Conservation (phyloP, 202 grass and related monocot genomes). For the Setaria italica region DNA sequence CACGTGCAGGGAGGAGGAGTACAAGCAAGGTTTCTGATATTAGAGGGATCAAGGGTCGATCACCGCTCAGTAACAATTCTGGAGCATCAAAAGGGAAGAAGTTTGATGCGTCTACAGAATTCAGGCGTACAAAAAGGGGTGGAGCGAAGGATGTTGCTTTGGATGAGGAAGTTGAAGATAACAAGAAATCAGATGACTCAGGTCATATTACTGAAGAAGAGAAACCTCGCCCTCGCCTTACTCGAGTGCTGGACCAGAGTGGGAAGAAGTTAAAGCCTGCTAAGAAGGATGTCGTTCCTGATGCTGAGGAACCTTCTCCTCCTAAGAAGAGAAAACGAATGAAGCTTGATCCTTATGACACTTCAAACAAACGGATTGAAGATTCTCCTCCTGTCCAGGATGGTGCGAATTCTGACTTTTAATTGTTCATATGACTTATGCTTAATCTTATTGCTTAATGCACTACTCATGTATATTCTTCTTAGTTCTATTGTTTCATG, state of each 20-base stretch:
- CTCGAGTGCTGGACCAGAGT: constrained; percentile 69
- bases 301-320: constrained; percentile 49
- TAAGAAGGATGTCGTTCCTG: constrained; percentile 61
- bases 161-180: constrained; percentile 33
- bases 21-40: constrained; percentile 24
- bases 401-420: constrained; percentile 40
- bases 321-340: constrained; percentile 87
- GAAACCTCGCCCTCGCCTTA: constrained; percentile 44
- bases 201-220: constrained; percentile 51
- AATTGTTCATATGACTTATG: background rate
- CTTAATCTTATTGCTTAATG: constrained; percentile 7
- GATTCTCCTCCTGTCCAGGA: constrained; percentile 55
- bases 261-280: constrained; percentile 80
- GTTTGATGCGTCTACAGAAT: constrained; percentile 25
- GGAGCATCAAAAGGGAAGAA: constrained; percentile 45
- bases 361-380: constrained; percentile 93
- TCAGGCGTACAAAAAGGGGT: background rate
- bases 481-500: constrained; percentile 5
- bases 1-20: constrained; percentile 18
- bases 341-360: constrained; percentile 83
- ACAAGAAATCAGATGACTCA: constrained; percentile 46
- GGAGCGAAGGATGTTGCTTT: constrained; percentile 28
- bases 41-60: constrained; percentile 25
- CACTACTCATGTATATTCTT: background rate
- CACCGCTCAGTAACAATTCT: constrained; percentile 6